These are phyloP conservation scores for Melanomma pulvis-pyrius DNA, from an alignment of 495 filamentous ascomycete species.

Conservation along the genomic window DNA sequence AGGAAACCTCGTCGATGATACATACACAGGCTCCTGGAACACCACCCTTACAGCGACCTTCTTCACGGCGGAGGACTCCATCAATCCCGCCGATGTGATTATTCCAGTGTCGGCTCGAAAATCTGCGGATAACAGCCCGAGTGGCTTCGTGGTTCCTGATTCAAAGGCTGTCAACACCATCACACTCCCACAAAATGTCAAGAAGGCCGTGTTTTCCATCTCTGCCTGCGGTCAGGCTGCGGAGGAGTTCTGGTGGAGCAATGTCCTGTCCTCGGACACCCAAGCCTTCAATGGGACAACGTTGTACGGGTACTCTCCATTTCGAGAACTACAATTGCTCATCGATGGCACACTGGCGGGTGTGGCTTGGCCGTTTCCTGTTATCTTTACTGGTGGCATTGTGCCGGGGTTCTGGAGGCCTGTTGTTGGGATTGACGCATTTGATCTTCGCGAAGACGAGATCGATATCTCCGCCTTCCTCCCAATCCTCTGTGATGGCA, in stretches of 20 bases:
- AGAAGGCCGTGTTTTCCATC: slow-evolving; percentile 74
- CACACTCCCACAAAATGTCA: slow-evolving; percentile 61
- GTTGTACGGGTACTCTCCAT: slow-evolving; percentile 74
- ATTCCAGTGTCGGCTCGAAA: slow-evolving; percentile 72
- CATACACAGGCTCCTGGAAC: slow-evolving; percentile 79
- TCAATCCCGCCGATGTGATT: slow-evolving; percentile 64
- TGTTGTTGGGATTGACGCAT: slow-evolving; percentile 82
- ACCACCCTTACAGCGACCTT: slow-evolving; percentile 80
- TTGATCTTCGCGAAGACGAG: slow-evolving; percentile 78
- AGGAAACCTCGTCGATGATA: slow-evolving; percentile 72
- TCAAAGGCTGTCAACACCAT: slow-evolving; percentile 65
- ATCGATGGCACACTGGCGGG: slow-evolving; percentile 78
- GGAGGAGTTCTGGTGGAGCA: slow-evolving; percentile 92
- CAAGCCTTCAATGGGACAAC: slow-evolving; percentile 62
- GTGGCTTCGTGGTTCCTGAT: slow-evolving; percentile 69
- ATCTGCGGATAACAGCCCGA: slow-evolving; percentile 57
- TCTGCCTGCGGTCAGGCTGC: slow-evolving; percentile 74
- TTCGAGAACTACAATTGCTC: slow-evolving; percentile 78
- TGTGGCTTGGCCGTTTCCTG: slow-evolving; percentile 81
- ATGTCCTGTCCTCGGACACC: slow-evolving; percentile 68
- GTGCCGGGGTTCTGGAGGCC: slow-evolving; percentile 81
- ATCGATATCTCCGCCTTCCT: slow-evolving; percentile 84
- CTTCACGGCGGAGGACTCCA: slow-evolving; percentile 57
- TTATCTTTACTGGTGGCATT: slow-evolving; percentile 88
- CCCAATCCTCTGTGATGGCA: slow-evolving; percentile 66